Evolutionary conservation across 1,139 yeast species (phyloP), one percentile per base, ranked within the genome.

Genomic region (Debaryomyces singareniensis): DNA sequence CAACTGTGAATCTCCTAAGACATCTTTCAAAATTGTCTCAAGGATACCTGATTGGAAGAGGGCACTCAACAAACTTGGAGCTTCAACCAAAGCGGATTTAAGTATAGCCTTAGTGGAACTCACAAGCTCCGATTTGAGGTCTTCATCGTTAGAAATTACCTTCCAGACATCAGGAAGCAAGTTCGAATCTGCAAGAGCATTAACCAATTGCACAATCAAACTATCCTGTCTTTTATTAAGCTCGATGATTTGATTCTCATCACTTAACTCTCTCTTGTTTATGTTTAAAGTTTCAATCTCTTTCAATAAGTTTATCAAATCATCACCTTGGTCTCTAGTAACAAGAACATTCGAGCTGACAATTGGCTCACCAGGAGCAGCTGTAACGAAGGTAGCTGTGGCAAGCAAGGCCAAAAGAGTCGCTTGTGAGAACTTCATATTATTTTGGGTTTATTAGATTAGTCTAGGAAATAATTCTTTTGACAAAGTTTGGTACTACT

Each of bases 41-140:
- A 67, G 36, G 40, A 65, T 56, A 38, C 71, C 71, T 28, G 72
- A 65, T 45, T 63, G 50, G 62, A 60, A 65, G 38, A 67, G 42
- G 36, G 70, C 71, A 38, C 51, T 46, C 40, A 67, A 49, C 45
- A 67, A 65, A 34, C 64, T 53, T 33, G 71, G 68, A 37, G 65
- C 72, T 40, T 63, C 58, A 28, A 58, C 63, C 40, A 65, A 32
- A 29, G 62, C 61, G 31, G 60, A 55, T 39, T 51, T 49, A n/a
- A 18, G 21, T 18, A 18, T 18, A n/a, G 9, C 21, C n/a, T 18
- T 18, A 18, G 21, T 7, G n/a, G n/a, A 7, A 18, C n/a, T 18
- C 11, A 23, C 25, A 12, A 67, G 34, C 26, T 62, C 45, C 29
- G 49, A 25, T 31, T 40, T 47, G 35, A 67, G 51, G 15, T 46